phyloP scores from a whole-genome alignment of 2,329 filamentous ascomycete species.

The Basipetospora chlamydospora region DNA sequence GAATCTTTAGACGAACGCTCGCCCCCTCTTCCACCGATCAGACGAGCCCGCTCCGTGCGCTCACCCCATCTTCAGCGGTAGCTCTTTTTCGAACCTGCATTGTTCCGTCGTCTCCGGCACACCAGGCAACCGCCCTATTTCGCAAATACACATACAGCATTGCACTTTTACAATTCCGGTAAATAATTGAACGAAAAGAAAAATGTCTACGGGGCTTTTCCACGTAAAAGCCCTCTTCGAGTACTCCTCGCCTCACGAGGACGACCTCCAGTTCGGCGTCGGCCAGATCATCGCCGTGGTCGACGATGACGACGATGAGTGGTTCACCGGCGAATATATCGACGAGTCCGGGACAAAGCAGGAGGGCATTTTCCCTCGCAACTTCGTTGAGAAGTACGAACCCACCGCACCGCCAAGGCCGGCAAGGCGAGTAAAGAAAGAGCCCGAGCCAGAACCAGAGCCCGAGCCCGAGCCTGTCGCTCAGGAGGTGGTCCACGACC shows the following conservation, averaged over 20 bases:
- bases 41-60: no score
- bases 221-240: slow-evolving; percentile 95
- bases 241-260: slow-evolving; percentile 83
- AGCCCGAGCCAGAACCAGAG: slow-evolving; percentile 21
- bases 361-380: slow-evolving; percentile 84
- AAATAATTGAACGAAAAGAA: no score
- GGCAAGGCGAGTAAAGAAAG: slow-evolving; percentile 58
- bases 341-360: slow-evolving; percentile 60
- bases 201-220: slow-evolving; percentile 38
- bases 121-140: not conserved
- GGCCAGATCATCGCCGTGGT: slow-evolving; percentile 91
- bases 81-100: no score
- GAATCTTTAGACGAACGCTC: not conserved
- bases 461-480: slow-evolving; percentile 8
- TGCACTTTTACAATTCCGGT: not conserved
- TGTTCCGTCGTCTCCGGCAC: no score
- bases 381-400: slow-evolving; percentile 95
- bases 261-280: slow-evolving; percentile 75
- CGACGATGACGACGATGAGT: slow-evolving; percentile 83
- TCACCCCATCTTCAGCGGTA: no score
- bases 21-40: not conserved
- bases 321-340: slow-evolving; percentile 80
- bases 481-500: not conserved
- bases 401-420: slow-evolving; percentile 81
- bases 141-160: not conserved